A percentile compares a stretch with the other conserved stretches of the same genome.
Evolutionary conservation across 2,329 filamentous ascomycete genomes (phyloP).

Genomic region (Atkinsonella texensis): DNA sequence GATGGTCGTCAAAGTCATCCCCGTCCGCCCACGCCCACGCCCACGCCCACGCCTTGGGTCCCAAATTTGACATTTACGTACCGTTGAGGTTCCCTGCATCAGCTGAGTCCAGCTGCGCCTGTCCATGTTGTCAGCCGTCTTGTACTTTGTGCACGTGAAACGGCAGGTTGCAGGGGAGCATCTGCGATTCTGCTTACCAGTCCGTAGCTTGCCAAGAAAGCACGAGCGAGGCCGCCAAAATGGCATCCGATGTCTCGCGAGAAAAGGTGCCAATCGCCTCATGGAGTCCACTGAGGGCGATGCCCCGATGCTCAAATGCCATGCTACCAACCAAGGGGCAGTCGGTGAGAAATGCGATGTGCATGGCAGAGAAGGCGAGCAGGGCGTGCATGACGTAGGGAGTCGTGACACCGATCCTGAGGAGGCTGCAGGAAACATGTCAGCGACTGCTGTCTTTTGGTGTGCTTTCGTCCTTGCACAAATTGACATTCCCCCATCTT

Average conservation of each 20-base stretch:
- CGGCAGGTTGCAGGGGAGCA: neutral
- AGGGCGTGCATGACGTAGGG: constrained; percentile 90
- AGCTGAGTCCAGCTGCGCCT: constrained; percentile 90
- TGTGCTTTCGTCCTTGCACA: too few relatives aligned
- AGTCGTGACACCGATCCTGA: constrained; percentile 70
- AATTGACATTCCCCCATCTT: neutral
- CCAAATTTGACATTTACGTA: constrained; percentile 31
- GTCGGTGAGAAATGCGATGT: constrained; percentile 80
- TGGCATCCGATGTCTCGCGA: constrained; percentile 75
- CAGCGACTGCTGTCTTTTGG: neutral
- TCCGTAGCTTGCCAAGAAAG: constrained; percentile 94
- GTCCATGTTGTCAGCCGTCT: constrained; percentile 20
- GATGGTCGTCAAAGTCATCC: too few relatives aligned
- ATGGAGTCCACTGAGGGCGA: constrained; percentile 77
- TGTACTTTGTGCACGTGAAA: neutral
- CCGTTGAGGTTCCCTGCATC: constrained; percentile 82
- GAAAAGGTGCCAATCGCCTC: constrained; percentile 80
- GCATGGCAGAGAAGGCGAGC: constrained; percentile 86
- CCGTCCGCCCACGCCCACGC: too few relatives aligned
- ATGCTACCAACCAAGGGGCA: constrained; percentile 78
- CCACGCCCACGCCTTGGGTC: too few relatives aligned
- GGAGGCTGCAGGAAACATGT: constrained; percentile 17
- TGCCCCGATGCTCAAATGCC: constrained; percentile 77
- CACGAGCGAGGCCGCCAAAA: constrained; percentile 81
- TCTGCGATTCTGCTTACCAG: constrained; percentile 50